Percentiles rank a stretch among this genome's conserved stretches.
phyloP scores from a whole-genome alignment of 2,329 filamentous ascomycete genomes.

The Thielaviopsis euricoi region DNA sequence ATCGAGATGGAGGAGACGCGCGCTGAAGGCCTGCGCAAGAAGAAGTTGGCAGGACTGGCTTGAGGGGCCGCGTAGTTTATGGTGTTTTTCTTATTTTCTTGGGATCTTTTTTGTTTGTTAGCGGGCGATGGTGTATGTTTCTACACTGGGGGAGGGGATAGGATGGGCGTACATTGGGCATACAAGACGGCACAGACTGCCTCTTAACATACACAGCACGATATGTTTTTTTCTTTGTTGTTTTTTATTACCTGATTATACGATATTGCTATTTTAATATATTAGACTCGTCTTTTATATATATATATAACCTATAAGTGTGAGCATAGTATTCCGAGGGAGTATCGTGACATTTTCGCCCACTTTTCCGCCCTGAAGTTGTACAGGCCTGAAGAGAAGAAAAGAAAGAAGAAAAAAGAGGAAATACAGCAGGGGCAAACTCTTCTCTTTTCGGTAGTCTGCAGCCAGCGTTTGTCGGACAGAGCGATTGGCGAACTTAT shows the following conservation, averaged over 20 bases:
- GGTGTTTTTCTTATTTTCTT: neutral
- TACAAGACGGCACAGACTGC: neutral
- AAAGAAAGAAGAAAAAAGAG: too few species aligned
- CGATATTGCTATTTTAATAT: neutral
- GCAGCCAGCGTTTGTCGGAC: too few species aligned
- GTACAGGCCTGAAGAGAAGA: too few species aligned
- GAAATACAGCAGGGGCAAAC: too few species aligned
- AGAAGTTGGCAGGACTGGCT: neutral
- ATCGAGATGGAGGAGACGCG: constrained; percentile 37
- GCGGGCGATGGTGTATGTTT: neutral
- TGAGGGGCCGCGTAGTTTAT: too few species aligned
- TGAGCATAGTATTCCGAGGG: too few species aligned
- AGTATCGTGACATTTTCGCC: too few species aligned
- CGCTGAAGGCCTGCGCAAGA: constrained; percentile 15
- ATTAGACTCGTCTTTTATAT: neutral
- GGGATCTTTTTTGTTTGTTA: neutral
- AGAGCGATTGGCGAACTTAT: too few species aligned
- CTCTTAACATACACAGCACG: neutral
- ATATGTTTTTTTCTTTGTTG: neutral
- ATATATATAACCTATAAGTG: too few species aligned
- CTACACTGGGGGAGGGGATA: neutral
- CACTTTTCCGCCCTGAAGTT: too few species aligned
- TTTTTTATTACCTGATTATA: neutral
- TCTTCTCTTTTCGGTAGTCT: too few species aligned
- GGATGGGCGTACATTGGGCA: neutral